Percentiles rank a stretch among this genome's conserved stretches.
These are phyloP conservation scores for Spizellomyces sp. DNA, from an alignment of 192 early-diverging fungal genomes.

Conservation along the genomic window DNA sequence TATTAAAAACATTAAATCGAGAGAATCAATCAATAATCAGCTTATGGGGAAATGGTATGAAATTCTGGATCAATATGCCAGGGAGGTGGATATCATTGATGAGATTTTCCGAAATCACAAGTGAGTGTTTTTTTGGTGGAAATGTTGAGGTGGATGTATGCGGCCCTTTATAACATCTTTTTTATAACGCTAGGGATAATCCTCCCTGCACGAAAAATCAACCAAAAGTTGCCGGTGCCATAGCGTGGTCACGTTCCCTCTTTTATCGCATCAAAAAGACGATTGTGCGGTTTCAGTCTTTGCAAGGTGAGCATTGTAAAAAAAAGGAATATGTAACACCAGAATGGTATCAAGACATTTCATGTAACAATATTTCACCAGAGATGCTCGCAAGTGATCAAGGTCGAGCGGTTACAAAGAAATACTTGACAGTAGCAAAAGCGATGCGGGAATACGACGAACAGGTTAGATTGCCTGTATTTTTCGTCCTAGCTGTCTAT, in stretches of 20 bases:
- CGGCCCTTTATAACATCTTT: not conserved
- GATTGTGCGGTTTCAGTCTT: conserved; percentile 64
- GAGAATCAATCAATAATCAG: conserved; percentile 64
- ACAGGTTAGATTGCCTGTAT: conserved; percentile 27
- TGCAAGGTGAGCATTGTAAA: conserved; percentile 50
- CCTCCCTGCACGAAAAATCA: conserved; percentile 64
- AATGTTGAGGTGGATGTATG: not conserved
- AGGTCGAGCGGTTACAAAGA: conserved; percentile 59
- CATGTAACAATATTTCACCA: conserved; percentile 4
- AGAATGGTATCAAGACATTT: not conserved
- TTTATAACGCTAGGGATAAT: conserved; percentile 45
- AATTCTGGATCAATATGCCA: conserved; percentile 64
- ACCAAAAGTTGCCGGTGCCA: conserved; percentile 63
- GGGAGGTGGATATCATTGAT: conserved; percentile 66
- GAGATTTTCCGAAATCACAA: conserved; percentile 62
- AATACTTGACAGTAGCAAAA: conserved; percentile 63
- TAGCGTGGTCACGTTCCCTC: conserved; percentile 57
- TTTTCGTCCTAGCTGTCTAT: not conserved
- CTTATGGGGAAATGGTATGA: conserved; percentile 71
- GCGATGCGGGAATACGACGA: conserved; percentile 66
- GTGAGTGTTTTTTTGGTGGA: conserved; percentile 21
- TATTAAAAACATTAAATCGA: conserved; percentile 64
- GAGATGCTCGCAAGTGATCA: conserved; percentile 65
- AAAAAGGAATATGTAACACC: not conserved
- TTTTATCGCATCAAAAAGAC: conserved; percentile 68